Evolutionary conservation across 1,139 yeast genomes (phyloP).

Genomic region (Pichia sp.): DNA sequence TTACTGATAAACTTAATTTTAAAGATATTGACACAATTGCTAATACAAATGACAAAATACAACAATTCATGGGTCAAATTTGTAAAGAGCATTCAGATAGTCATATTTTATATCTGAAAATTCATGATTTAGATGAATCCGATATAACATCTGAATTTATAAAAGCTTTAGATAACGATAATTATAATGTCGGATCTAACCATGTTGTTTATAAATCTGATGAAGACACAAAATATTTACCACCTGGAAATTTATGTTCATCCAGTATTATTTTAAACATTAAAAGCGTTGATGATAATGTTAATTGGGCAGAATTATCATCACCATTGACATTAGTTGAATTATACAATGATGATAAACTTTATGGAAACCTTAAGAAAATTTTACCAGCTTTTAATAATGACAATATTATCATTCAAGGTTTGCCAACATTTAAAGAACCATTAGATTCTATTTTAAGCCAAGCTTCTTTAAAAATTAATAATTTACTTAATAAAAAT

Average conservation of each 20-base stretch:
- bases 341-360: constrained; percentile 10
- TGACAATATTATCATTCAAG: constrained; percentile 25
- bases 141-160: constrained; percentile 13
- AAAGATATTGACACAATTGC: constrained; percentile 3
- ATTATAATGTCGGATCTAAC: constrained; percentile 10
- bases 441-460: constrained; percentile 13
- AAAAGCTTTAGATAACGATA: neutral
- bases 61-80: constrained; percentile 5
- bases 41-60: constrained; percentile 4
- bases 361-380: constrained; percentile 1
- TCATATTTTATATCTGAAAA: constrained; percentile 14
- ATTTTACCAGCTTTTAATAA: neutral
- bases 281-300: neutral
- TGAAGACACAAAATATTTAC: neutral
- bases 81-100: constrained; percentile 6
- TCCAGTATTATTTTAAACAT: neutral
- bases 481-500: constrained; percentile 9
- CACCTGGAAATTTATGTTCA: neutral
- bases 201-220: constrained; percentile 21
- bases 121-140: constrained; percentile 18
- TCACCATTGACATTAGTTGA: constrained; percentile 12
- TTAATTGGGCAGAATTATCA: neutral
- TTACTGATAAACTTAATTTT: neutral
- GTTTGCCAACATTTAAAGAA: constrained; percentile 24
- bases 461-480: constrained; percentile 3